These are phyloP conservation scores for Filobasidium uniguttulatum DNA, from an alignment of 1,284 basidiomycete genomes.

Conservation along the genomic window DNA sequence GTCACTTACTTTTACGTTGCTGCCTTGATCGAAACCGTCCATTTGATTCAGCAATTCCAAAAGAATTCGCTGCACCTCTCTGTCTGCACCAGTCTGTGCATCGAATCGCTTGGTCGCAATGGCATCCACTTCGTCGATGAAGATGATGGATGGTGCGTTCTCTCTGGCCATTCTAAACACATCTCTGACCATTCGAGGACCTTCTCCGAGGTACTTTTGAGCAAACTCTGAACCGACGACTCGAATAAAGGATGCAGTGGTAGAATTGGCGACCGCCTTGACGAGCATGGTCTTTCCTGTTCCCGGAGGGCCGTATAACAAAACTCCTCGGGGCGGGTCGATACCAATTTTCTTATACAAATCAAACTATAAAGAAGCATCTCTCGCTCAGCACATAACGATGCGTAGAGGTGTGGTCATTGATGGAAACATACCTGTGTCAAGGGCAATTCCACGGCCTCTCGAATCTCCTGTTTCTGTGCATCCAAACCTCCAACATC, in stretches of 20 bases:
- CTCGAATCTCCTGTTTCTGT: conserved; percentile 98
- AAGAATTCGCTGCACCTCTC: conserved; percentile 97
- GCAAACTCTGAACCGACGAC: conserved; percentile 98
- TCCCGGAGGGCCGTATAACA: conserved; percentile 87
- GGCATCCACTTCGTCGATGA: conserved; percentile 98
- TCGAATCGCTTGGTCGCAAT: conserved; percentile 99
- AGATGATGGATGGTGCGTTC: conserved; percentile 96
- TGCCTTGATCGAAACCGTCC: conserved; percentile 99
- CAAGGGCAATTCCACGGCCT: conserved; percentile 96
- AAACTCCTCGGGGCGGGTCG: conserved; percentile 87
- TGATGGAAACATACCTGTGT: conserved; percentile 40
- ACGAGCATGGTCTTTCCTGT: conserved; percentile 99
- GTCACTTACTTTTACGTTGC: conserved; percentile 78
- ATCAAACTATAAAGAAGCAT: conserved; percentile 57
- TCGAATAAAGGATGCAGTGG: conserved; percentile 92
- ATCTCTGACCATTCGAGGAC: conserved; percentile 98
- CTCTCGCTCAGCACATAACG: background rate
- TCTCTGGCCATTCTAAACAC: conserved; percentile 96
- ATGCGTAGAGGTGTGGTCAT: background rate
- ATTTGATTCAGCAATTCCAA: conserved; percentile 98
- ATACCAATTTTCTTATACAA: conserved; percentile 99
- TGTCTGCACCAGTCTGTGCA: conserved; percentile 96
- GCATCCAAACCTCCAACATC: conserved; percentile 95
- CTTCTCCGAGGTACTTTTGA: conserved; percentile 98
- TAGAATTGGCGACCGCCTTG: conserved; percentile 95